Evolutionary conservation across 1,139 yeast genomes (phyloP).

Genomic region (Trichomonascaceae sp.): DNA sequence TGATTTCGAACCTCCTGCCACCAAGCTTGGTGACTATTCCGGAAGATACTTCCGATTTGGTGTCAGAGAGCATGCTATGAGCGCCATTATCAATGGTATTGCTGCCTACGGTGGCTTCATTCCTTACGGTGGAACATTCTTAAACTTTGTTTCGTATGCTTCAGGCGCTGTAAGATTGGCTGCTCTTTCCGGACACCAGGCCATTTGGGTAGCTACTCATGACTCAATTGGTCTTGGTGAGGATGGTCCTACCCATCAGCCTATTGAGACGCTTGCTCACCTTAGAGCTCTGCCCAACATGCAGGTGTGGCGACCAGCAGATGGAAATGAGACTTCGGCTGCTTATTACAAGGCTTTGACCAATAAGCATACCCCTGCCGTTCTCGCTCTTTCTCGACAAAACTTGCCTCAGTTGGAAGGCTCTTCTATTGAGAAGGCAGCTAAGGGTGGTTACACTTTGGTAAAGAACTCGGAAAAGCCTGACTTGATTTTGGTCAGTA

Average conservation of each 20-base stretch:
- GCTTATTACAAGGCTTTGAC: conserved; percentile 81
- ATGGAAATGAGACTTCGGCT: conserved; percentile 98
- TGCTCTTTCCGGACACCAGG: conserved; percentile 90
- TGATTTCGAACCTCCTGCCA: conserved; percentile 89
- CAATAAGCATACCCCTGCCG: conserved; percentile 70
- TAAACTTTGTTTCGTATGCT: conserved; percentile 96
- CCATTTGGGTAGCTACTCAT: conserved; percentile 97
- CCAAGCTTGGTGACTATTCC: conserved; percentile 75
- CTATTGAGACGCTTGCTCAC: conserved; percentile 97
- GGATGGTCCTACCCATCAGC: conserved; percentile 99
- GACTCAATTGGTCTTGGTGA: conserved; percentile 99
- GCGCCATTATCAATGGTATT: conserved; percentile 98
- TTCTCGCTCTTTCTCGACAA: conserved; percentile 94
- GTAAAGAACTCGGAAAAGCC: conserved; percentile 49
- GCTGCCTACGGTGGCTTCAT: conserved; percentile 92
- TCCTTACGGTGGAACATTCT: conserved; percentile 96
- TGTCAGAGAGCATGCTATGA: conserved; percentile 99
- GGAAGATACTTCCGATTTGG: conserved; percentile 98
- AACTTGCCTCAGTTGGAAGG: conserved; percentile 96
- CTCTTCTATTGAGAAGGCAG: conserved; percentile 84
- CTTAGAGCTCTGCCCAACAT: conserved; percentile 95
- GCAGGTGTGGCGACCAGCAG: conserved; percentile 99
- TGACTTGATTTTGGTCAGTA: conserved; percentile 74
- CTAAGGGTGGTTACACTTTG: conserved; percentile 91
- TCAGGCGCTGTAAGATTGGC: conserved; percentile 96